Evolutionary conservation across 2,329 filamentous ascomycete genomes (phyloP).

Genomic region (Monosporascus sp.): DNA sequence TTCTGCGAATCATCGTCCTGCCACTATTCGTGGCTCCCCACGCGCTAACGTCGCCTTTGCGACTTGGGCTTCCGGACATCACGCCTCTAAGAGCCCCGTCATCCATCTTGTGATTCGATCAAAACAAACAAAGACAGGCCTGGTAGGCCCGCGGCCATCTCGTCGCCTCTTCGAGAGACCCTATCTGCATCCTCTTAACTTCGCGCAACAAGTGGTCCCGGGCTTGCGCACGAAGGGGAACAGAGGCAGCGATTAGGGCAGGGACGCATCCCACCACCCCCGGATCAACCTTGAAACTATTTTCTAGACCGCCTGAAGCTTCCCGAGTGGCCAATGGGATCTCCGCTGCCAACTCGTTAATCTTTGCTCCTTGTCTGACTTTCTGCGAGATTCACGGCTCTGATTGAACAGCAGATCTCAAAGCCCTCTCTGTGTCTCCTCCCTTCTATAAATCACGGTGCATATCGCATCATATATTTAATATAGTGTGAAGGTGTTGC

Average conservation of each 20-base stretch:
- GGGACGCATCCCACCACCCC: neutral
- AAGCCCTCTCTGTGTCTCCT: conserved; percentile 11
- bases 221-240: neutral
- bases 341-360: conserved; percentile 13
- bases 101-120: neutral
- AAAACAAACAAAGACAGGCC: neutral
- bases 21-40: conserved; percentile 16
- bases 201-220: neutral
- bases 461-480: neutral
- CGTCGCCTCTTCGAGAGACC: neutral
- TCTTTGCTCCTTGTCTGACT: conserved; percentile 11
- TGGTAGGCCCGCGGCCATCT: neutral
- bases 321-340: conserved; percentile 17
- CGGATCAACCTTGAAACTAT: neutral
- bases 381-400: conserved; percentile 10
- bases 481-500: neutral
- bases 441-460: conserved; percentile 6
- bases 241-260: neutral
- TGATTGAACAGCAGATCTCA: conserved; percentile 24
- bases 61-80: neutral
- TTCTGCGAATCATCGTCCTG: conserved; percentile 21
- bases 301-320: conserved; percentile 25
- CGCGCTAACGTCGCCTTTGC: conserved; percentile 15
- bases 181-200: neutral
- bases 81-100: neutral